Percentiles rank a stretch among this genome's conserved stretches.
Conservation (phyloP, 768 basidiomycete genomes). For the Suillus discolor region DNA sequence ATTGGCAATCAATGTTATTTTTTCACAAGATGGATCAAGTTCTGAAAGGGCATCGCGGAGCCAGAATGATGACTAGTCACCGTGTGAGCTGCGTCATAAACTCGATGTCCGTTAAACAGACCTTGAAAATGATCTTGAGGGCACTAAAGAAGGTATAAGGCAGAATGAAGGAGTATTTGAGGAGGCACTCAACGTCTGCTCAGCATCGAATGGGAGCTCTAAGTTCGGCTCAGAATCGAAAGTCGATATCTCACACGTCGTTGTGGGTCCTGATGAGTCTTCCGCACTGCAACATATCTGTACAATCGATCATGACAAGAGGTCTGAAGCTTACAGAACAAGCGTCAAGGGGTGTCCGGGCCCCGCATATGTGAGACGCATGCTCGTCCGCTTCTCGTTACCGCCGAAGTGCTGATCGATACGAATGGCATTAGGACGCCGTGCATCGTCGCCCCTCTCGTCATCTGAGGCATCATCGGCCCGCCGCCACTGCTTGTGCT, state of each 20-base stretch:
- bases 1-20: constrained; percentile 80
- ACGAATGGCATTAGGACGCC: constrained; percentile 20
- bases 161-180: constrained; percentile 3
- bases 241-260: constrained; percentile 84
- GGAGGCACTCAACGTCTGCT: constrained; percentile 49
- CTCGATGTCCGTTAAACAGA: constrained; percentile 26
- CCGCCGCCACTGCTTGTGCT: constrained; percentile 52
- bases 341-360: constrained; percentile 77
- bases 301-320: constrained; percentile 8
- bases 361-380: constrained; percentile 84
- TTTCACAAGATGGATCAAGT: constrained; percentile 85
- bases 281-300: constrained; percentile 54
- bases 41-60: constrained; percentile 91
- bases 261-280: constrained; percentile 79
- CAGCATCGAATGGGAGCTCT: constrained; percentile 76
- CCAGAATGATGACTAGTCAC: constrained; percentile 72
- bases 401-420: constrained; percentile 65
- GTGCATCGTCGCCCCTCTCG: constrained; percentile 36
- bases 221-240: constrained; percentile 82
- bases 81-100: background rate
- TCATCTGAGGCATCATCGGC: constrained; percentile 50
- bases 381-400: constrained; percentile 71
- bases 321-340: constrained; percentile 61
- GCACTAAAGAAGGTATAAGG: constrained; percentile 43
- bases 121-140: constrained; percentile 86